phyloP scores from a whole-genome alignment of 257 asterid genomes.

The Anisodus tanguticus region DNA sequence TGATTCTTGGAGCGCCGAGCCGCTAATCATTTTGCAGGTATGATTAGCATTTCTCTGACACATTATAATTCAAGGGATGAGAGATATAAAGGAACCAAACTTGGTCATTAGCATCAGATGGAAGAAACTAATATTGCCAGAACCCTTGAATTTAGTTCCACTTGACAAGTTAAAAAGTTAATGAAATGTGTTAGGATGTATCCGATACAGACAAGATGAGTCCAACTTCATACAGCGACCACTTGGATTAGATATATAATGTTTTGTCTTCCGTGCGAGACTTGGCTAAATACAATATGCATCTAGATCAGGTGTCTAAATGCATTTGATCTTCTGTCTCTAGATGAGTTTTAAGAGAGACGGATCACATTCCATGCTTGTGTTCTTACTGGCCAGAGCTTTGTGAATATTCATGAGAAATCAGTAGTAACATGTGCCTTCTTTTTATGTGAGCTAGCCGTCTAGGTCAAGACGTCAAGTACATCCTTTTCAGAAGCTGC shows the following conservation, averaged over 20 bases:
- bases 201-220: background rate
- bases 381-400: background rate
- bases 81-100: background rate
- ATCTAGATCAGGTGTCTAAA: background rate
- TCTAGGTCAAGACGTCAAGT: background rate
- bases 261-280: background rate
- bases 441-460: background rate
- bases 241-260: background rate
- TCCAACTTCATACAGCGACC: background rate
- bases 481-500: background rate
- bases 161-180: background rate
- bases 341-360: background rate
- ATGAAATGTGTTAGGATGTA: background rate
- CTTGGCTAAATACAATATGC: background rate
- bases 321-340: background rate
- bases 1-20: background rate
- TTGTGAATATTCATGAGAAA: slow-evolving; percentile 19
- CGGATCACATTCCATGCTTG: background rate
- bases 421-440: background rate
- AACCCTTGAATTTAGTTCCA: background rate
- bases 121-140: background rate
- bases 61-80: background rate
- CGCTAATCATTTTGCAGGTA: background rate
- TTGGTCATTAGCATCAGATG: background rate
- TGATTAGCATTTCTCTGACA: background rate